A percentile compares a stretch with the other conserved stretches of the same genome.
Conservation (phyloP, 2,329 filamentous ascomycete genomes). For the Colletotrichum coccodes region DNA sequence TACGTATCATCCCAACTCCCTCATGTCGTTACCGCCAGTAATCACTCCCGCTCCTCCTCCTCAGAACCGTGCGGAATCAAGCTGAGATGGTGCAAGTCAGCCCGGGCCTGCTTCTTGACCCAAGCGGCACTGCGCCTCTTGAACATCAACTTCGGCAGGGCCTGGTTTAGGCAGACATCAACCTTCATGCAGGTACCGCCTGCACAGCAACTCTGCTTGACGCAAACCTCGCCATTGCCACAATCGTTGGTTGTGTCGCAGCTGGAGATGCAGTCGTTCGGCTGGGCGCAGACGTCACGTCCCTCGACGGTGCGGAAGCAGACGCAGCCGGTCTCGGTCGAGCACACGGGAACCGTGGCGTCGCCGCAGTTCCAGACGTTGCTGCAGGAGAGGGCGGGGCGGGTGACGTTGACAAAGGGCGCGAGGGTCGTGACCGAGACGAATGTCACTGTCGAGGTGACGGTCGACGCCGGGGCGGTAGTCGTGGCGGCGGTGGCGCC, state of each 20-base stretch:
- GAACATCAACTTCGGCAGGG: slow-evolving; percentile 21
- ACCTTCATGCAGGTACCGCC: slow-evolving; percentile 28
- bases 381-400: slow-evolving; percentile 5
- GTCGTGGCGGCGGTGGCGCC: slow-evolving; percentile 38
- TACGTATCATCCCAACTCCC: background rate
- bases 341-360: slow-evolving; percentile 5
- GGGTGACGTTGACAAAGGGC: slow-evolving; percentile 21
- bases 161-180: slow-evolving; percentile 17
- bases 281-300: slow-evolving; percentile 15
- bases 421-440: slow-evolving; percentile 26
- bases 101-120: slow-evolving; percentile 7
- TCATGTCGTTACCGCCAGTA: no score
- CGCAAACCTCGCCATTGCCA: slow-evolving; percentile 16
- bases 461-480: slow-evolving; percentile 49
- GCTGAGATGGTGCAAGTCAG: slow-evolving; percentile 10
- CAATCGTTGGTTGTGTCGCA: slow-evolving; percentile 23
- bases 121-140: slow-evolving; percentile 16
- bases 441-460: slow-evolving; percentile 51
- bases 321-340: slow-evolving; percentile 12
- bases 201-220: slow-evolving; percentile 28
- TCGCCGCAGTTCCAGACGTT: slow-evolving; percentile 20
- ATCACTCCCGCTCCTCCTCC: background rate
- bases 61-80: slow-evolving; percentile 9
- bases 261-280: slow-evolving; percentile 11
- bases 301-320: slow-evolving; percentile 27